Evolutionary conservation across 2,329 filamentous ascomycete species (phyloP), one percentile per base, ranked within the genome.

Genomic region (Diplodia mutila): DNA sequence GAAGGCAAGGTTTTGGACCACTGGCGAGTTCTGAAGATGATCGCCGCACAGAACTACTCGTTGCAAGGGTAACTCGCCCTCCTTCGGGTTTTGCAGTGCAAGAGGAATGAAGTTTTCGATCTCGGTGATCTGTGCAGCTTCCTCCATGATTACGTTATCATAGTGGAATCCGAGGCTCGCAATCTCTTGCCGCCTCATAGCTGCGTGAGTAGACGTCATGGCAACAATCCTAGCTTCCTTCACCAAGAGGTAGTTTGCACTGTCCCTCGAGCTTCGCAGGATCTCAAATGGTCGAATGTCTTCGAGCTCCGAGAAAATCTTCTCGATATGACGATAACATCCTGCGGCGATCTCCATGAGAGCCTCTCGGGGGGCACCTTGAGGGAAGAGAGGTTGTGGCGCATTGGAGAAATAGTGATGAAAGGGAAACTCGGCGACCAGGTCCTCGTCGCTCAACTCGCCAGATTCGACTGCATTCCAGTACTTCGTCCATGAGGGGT

Each of bases 151-250:
- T 14, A 99, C 91, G 71, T 97, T 99, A 82, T 98, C 94, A 74
- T 99, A 99, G 72, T 93, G 92, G 80, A 99, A 99, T 18, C 94
- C 94, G n/a, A 98, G 85, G 18, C 87, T 86, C 0, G 93, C 91
- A 73, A 99, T 98, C 74, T 98, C 94, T 70, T 92, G 89, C 70
- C 94, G 86, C 69, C 93, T 89, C 86, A 99, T 99, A 1, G 95
- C 95, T 4, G 95, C 96, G 78, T 99, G 95, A 0, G 96, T 99
- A 4, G 94, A 96, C 21, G 95, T 99, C 96, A 99, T 99, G 68
- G 95, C 96, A 71, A 99, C 90, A 70, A 99, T 95, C 42, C 95
- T 90, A n/a, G 96, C 96, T 80, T 98, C 94, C 74, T 93, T 97
- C 6, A 93, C 91, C 39, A 99, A 86, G 6, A 99, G 87, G 75